A percentile compares a stretch with the other conserved stretches of the same genome.
These are phyloP conservation scores for Serendipita vermifera DNA, from an alignment of 768 basidiomycete species.

Conservation along the genomic window DNA sequence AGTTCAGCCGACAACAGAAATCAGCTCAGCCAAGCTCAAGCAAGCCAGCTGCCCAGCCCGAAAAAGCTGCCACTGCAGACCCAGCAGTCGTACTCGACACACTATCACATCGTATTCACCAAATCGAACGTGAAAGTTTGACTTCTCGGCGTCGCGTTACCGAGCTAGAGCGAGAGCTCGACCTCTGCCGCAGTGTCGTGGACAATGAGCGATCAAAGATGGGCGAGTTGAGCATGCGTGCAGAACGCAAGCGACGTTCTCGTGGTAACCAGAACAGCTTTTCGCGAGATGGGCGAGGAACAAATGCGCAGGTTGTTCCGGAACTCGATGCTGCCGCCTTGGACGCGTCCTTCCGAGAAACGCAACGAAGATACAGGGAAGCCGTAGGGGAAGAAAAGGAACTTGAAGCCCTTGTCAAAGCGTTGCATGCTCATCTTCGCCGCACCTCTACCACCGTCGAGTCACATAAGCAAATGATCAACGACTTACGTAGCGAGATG, in stretches of 20 bases:
- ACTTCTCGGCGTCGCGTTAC: conserved; percentile 70
- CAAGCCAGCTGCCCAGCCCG: neutral
- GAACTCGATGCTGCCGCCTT: too few relatives aligned
- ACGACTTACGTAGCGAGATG: conserved; percentile 14
- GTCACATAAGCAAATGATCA: conserved; percentile 22
- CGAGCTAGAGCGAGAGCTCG: conserved; percentile 78
- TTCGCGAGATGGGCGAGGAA: conserved; percentile 25
- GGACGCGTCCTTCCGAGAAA: neutral
- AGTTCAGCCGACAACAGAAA: neutral
- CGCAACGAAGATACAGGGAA: conserved; percentile 45
- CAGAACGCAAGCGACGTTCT: conserved; percentile 23
- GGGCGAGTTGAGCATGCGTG: conserved; percentile 40
- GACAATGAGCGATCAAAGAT: conserved; percentile 53
- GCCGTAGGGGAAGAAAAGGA: conserved; percentile 85
- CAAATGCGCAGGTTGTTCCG: conserved; percentile 25
- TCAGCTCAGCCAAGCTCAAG: conserved; percentile 2
- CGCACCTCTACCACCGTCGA: conserved; percentile 69
- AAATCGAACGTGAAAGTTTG: conserved; percentile 70
- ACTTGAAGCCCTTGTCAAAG: conserved; percentile 63
- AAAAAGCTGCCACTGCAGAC: conserved; percentile 37
- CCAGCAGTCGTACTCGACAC: too few relatives aligned
- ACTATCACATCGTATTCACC: conserved; percentile 39
- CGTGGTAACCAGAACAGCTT: neutral
- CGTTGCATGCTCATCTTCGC: conserved; percentile 60
- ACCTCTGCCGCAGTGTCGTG: conserved; percentile 70